These are phyloP conservation scores for Xylaria venustula DNA, from an alignment of 495 filamentous ascomycete species.

Conservation along the genomic window DNA sequence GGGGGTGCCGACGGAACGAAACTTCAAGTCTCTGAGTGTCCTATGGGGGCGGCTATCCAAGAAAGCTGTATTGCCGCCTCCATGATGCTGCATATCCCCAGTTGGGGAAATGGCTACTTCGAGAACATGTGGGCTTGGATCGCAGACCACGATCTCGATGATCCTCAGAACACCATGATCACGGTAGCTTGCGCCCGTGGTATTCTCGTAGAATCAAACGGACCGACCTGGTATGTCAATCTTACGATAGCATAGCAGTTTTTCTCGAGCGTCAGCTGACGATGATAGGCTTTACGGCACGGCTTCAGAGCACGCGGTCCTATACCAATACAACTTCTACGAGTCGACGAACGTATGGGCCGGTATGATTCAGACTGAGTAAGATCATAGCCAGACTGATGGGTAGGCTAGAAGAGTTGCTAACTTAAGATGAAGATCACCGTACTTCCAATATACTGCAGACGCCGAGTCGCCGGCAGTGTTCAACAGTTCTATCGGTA, in stretches of 20 bases:
- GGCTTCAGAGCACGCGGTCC: constrained; percentile 65
- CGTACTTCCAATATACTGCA: constrained; percentile 74
- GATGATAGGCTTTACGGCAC: constrained; percentile 69
- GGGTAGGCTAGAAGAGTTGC: too few species aligned
- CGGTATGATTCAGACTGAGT: constrained; percentile 68
- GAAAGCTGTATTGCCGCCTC: constrained; percentile 50
- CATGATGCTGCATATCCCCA: constrained; percentile 50
- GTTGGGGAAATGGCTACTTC: constrained; percentile 50
- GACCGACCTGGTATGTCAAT: too few species aligned
- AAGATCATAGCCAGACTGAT: too few species aligned
- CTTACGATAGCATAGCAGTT: too few species aligned
- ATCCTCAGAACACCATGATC: too few species aligned
- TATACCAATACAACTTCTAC: constrained; percentile 71
- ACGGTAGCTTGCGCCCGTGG: too few species aligned
- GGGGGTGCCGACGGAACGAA: constrained; percentile 63
- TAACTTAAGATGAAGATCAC: too few species aligned
- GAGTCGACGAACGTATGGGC: constrained; percentile 64
- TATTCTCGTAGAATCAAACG: too few species aligned
- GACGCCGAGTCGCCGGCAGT: constrained; percentile 51
- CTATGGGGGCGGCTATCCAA: constrained; percentile 28
- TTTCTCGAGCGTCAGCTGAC: too few species aligned
- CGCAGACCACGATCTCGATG: too few species aligned
- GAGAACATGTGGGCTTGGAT: constrained; percentile 56
- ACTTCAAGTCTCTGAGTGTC: constrained; percentile 60
- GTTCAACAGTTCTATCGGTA: constrained; percentile 14